A percentile compares a stretch with the other conserved stretches of the same genome.
These are phyloP conservation scores for Cyberlindnera sargentensis DNA, from an alignment of 805 yeast genomes.

Conservation along the genomic window DNA sequence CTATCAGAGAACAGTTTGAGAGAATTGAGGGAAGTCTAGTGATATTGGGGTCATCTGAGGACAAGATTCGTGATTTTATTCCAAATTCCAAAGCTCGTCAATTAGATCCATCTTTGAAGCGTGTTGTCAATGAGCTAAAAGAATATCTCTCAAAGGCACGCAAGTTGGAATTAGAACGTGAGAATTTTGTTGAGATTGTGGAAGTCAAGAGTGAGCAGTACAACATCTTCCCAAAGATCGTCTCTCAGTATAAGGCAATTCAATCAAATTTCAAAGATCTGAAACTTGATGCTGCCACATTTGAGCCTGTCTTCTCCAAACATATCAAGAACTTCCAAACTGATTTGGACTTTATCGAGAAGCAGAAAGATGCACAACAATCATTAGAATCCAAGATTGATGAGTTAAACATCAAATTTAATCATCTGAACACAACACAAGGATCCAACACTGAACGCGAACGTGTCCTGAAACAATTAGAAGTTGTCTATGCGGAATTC, in stretches of 20 bases:
- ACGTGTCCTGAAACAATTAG: slow-evolving; percentile 44
- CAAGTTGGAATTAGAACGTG: slow-evolving; percentile 33
- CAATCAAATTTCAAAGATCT: slow-evolving; percentile 14
- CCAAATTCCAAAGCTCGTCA: slow-evolving; percentile 26
- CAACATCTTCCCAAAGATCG: slow-evolving; percentile 45
- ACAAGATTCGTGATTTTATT: slow-evolving; percentile 21
- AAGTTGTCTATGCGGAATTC: slow-evolving; percentile 15
- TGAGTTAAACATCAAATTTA: slow-evolving; percentile 25
- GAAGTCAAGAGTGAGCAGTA: slow-evolving; percentile 39
- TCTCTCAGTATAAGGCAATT: slow-evolving; percentile 36
- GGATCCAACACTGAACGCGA: slow-evolving; percentile 29
- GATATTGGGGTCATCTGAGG: slow-evolving; percentile 33
- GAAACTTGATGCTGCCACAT: slow-evolving; percentile 24
- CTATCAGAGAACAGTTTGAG: slow-evolving; percentile 39
- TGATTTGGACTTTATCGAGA: slow-evolving; percentile 42
- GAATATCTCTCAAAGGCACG: slow-evolving; percentile 24
- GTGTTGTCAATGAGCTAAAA: slow-evolving; percentile 29
- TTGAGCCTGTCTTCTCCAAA: slow-evolving; percentile 34
- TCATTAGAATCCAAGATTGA: slow-evolving; percentile 34
- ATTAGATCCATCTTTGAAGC: slow-evolving; percentile 29
- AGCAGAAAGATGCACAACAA: slow-evolving; percentile 32
- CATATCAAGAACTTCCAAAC: slow-evolving; percentile 41
- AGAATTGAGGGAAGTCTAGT: slow-evolving; percentile 41
- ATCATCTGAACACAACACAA: slow-evolving; percentile 9
- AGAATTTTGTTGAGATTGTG: slow-evolving; percentile 33